phyloP scores from a whole-genome alignment of 805 yeast genomes.

The Teunomyces gatunensis region DNA sequence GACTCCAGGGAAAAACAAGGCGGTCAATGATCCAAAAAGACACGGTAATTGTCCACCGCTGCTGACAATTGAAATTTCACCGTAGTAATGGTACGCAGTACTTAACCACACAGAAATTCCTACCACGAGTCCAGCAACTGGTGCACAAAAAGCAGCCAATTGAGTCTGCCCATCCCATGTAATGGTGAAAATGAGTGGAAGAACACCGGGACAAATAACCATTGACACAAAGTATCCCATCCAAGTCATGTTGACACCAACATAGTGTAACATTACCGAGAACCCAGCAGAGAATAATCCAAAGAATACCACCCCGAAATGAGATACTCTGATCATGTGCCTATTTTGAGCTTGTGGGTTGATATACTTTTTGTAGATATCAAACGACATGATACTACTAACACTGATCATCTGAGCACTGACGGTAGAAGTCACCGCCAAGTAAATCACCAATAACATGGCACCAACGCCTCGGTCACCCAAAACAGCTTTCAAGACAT shows the following conservation, averaged over 20 bases:
- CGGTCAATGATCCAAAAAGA: conserved; percentile 31
- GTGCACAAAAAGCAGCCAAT: conserved; percentile 29
- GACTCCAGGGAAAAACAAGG: conserved; percentile 29
- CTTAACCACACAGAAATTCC: conserved; percentile 33
- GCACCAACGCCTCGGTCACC: conserved; percentile 24
- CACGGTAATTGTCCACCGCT: conserved; percentile 33
- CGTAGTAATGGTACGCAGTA: conserved; percentile 26
- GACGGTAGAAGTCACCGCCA: conserved; percentile 42
- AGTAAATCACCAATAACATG: conserved; percentile 30
- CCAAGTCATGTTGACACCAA: conserved; percentile 28
- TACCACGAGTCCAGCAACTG: conserved; percentile 25
- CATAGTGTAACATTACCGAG: conserved; percentile 34
- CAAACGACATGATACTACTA: conserved; percentile 43
- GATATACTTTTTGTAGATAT: conserved; percentile 44
- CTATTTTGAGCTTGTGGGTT: conserved; percentile 42
- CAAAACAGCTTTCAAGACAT: conserved; percentile 26
- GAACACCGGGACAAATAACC: conserved; percentile 39
- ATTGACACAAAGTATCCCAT: conserved; percentile 33
- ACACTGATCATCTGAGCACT: conserved; percentile 42
- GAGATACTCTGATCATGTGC: conserved; percentile 41
- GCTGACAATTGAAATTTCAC: conserved; percentile 23
- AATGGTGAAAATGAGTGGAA: conserved; percentile 32
- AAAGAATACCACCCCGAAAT: conserved; percentile 37
- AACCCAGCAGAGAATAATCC: conserved; percentile 38
- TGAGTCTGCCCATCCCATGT: conserved; percentile 32